Percentiles rank a stretch among this genome's conserved stretches.
phyloP scores from a whole-genome alignment of 305 asterid genomes.

The Solanum hybrid region DNA sequence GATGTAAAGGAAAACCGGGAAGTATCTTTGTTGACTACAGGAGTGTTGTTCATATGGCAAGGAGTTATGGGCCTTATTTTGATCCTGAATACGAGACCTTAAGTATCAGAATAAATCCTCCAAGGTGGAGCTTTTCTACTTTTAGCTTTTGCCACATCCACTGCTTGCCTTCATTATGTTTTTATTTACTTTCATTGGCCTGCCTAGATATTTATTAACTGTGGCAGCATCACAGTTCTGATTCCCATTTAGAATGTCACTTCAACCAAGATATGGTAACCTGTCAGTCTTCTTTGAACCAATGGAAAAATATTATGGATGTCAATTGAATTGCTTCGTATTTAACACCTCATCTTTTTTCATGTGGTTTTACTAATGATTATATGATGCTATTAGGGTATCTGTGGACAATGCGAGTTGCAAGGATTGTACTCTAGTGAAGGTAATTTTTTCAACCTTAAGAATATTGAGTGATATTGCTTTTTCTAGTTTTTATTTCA shows the following conservation, averaged over 20 bases:
- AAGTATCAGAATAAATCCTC: conserved; percentile 94
- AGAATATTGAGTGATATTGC: not conserved
- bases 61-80: conserved; percentile 77
- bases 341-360: not conserved
- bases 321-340: not conserved
- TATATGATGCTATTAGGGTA: conserved; percentile 47
- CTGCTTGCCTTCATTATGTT: not conserved
- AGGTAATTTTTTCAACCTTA: conserved; percentile 39
- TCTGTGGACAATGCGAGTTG: conserved; percentile 82
- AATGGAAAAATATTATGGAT: not conserved
- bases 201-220: not conserved
- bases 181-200: not conserved
- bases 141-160: not conserved
- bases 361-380: conserved; percentile 1
- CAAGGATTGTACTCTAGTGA: conserved; percentile 80
- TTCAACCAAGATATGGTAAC: not conserved
- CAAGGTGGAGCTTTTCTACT: conserved; percentile 41
- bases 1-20: conserved; percentile 11
- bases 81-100: conserved; percentile 96
- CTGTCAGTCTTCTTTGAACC: not conserved
- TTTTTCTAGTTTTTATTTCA: not conserved
- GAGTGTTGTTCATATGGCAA: conserved; percentile 19
- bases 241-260: not conserved
- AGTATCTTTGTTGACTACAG: conserved; percentile 1
- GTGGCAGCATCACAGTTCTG: not conserved